A percentile compares a stretch with the other conserved stretches of the same genome.
Evolutionary conservation across 805 yeast genomes (phyloP).

Genomic region (Candida jianshihensis): DNA sequence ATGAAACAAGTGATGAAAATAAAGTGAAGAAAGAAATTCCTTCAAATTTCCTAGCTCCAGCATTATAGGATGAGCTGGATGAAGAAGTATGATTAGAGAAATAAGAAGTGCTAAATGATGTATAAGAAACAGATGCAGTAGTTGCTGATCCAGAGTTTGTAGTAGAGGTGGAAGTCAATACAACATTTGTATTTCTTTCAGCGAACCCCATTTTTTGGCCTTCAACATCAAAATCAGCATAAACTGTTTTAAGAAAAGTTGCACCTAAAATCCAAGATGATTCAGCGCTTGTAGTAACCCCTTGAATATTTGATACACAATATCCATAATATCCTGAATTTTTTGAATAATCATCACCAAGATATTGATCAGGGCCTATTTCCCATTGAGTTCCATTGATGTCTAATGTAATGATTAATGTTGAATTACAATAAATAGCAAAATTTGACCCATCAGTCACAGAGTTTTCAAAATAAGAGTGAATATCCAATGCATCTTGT

Average conservation of each 20-base stretch:
- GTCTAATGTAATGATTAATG: conserved; percentile 32
- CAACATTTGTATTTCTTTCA: conserved; percentile 27
- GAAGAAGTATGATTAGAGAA: not conserved
- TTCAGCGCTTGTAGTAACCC: conserved; percentile 32
- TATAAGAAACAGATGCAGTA: conserved; percentile 1
- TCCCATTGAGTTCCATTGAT: conserved; percentile 41
- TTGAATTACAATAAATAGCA: conserved; percentile 51
- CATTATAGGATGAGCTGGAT: not conserved
- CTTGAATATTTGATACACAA: conserved; percentile 63
- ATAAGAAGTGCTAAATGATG: not conserved
- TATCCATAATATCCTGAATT: conserved; percentile 34
- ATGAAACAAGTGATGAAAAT: not conserved
- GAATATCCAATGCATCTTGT: conserved; percentile 46
- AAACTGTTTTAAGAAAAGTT: conserved; percentile 48
- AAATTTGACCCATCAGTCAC: conserved; percentile 56
- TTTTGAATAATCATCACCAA: conserved; percentile 40
- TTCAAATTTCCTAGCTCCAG: not conserved
- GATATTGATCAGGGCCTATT: conserved; percentile 35
- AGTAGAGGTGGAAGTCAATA: conserved; percentile 19
- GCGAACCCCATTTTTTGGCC: conserved; percentile 48
- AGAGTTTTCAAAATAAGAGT: conserved; percentile 42
- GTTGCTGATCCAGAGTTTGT: conserved; percentile 2
- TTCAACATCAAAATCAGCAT: conserved; percentile 51
- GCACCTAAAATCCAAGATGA: conserved; percentile 59
- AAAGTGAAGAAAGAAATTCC: not conserved